A percentile compares a stretch with the other conserved stretches of the same genome.
These are phyloP conservation scores for Candida gorgasii DNA, from an alignment of 805 yeast species.

Conservation along the genomic window DNA sequence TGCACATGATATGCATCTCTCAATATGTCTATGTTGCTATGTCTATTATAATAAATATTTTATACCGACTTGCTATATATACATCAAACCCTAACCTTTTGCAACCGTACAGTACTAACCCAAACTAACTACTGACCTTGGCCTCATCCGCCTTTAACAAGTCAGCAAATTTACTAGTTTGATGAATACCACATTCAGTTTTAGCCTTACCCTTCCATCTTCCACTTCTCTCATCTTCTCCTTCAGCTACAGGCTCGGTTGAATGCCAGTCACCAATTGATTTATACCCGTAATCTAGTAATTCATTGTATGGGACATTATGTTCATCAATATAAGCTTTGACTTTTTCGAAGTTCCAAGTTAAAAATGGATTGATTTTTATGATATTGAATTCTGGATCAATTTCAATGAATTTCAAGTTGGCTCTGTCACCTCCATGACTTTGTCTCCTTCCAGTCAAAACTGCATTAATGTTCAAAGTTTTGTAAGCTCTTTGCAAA, in stretches of 20 bases:
- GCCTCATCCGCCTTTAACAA: constrained; percentile 34
- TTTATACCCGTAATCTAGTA: constrained; percentile 83
- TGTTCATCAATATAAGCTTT: constrained; percentile 65
- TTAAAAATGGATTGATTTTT: constrained; percentile 86
- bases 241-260: constrained; percentile 83
- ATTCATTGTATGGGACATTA: constrained; percentile 81
- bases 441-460: constrained; percentile 88
- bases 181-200: constrained; percentile 96
- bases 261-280: constrained; percentile 96
- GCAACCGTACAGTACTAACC: too few relatives aligned
- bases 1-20: too few relatives aligned
- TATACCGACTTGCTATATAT: too few relatives aligned
- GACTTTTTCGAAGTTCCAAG: constrained; percentile 79
- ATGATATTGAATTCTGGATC: constrained; percentile 69
- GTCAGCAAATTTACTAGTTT: constrained; percentile 70
- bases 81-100: too few relatives aligned
- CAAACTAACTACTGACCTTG: background rate
- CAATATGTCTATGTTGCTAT: too few relatives aligned
- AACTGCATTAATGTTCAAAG: constrained; percentile 75
- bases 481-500: constrained; percentile 76
- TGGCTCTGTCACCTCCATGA: constrained; percentile 83
- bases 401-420: constrained; percentile 72
- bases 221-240: constrained; percentile 96
- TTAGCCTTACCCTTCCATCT: constrained; percentile 93
- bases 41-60: too few relatives aligned